phyloP scores from a whole-genome alignment of 257 asterid species.

The Ilex aquifolium region DNA sequence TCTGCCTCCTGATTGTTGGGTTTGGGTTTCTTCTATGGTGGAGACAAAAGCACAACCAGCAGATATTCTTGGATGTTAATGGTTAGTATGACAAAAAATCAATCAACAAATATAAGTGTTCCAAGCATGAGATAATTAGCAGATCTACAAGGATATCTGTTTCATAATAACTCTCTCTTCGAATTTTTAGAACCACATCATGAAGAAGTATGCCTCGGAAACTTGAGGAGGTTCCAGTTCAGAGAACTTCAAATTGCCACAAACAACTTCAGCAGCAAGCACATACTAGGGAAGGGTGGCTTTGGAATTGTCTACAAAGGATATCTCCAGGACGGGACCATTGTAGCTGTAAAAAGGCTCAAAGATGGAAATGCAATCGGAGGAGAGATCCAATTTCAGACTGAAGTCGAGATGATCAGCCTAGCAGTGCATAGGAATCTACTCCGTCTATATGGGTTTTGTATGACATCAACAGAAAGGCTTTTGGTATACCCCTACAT shows the following conservation, averaged over 20 bases:
- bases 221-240: constrained; percentile 64
- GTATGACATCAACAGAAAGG: constrained; percentile 66
- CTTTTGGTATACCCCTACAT: constrained; percentile 85
- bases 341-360: constrained; percentile 88
- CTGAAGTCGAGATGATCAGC: constrained; percentile 92
- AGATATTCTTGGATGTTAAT: constrained; percentile 61
- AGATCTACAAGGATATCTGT: too few relatives aligned
- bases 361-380: constrained; percentile 69
- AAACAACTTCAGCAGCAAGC: constrained; percentile 78
- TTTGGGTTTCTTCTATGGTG: constrained; percentile 77
- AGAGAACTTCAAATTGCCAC: constrained; percentile 83
- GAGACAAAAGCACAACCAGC: constrained; percentile 71
- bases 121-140: too few relatives aligned
- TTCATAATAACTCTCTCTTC: neutral
- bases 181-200: constrained; percentile 53
- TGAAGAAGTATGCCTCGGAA: constrained; percentile 76
- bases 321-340: constrained; percentile 62
- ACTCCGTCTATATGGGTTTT: constrained; percentile 76
- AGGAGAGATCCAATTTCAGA: constrained; percentile 87
- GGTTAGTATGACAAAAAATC: constrained; percentile 32
- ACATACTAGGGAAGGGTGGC: constrained; percentile 90
- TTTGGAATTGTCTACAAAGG: constrained; percentile 93
- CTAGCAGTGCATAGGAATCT: constrained; percentile 89
- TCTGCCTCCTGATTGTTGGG: constrained; percentile 68
- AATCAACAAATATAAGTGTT: neutral